Conservation (phyloP, 148 eudicot genomes). For the Rhododendron mucronatum region DNA sequence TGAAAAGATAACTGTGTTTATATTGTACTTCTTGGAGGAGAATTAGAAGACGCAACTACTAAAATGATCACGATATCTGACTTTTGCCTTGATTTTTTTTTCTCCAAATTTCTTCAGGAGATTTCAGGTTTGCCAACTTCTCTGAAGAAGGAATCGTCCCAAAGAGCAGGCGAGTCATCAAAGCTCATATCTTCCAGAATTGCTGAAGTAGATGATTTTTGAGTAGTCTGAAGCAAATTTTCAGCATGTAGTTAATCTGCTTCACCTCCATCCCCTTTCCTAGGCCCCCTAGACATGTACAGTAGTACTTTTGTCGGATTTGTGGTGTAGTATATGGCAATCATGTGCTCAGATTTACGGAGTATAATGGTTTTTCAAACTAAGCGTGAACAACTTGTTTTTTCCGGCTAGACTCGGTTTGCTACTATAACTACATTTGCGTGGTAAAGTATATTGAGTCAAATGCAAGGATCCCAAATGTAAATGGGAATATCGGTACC, state of each 20-base stretch:
- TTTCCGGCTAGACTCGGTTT: background rate
- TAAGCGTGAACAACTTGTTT: background rate
- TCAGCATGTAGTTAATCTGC: background rate
- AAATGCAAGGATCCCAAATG: background rate
- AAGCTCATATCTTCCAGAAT: conserved; percentile 38
- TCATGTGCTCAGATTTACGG: background rate
- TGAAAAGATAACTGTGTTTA: background rate
- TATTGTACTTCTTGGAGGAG: background rate
- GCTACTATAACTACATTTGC: background rate
- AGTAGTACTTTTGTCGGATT: background rate
- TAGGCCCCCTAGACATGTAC: background rate
- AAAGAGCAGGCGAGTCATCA: conserved; percentile 34
- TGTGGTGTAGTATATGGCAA: background rate
- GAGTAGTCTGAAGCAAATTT: conserved; percentile 11
- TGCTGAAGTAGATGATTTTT: conserved; percentile 34
- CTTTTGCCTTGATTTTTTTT: background rate
- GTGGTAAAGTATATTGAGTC: background rate
- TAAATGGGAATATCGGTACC: background rate
- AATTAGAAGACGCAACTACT: background rate
- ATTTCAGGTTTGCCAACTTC: conserved; percentile 45
- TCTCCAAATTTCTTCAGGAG: conserved; percentile 22
- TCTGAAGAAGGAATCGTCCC: conserved; percentile 30
- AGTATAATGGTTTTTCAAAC: background rate
- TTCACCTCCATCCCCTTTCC: background rate
- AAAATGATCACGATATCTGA: background rate